A percentile compares a stretch with the other conserved stretches of the same genome.
Evolutionary conservation across 345 rosid genomes (phyloP).

Genomic region (Hirschfeldia incana): DNA sequence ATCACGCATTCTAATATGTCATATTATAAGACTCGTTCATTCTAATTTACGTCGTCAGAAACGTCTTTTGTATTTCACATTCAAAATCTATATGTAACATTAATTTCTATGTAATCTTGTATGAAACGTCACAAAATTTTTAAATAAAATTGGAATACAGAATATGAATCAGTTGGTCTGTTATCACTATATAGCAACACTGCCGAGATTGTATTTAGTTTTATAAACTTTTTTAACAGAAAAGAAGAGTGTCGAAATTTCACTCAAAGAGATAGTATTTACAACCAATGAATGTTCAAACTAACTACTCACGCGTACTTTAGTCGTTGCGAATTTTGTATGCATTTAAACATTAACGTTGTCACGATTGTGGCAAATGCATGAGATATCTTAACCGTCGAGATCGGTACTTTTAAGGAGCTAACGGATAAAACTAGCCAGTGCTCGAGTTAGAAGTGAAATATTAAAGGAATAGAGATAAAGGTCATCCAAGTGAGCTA

Average conservation of each 20-base stretch:
- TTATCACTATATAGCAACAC: background rate
- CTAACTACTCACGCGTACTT: background rate
- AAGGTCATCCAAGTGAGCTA: constrained; percentile 47
- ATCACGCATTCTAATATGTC: background rate
- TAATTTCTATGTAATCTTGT: background rate
- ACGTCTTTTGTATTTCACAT: background rate
- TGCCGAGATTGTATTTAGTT: background rate
- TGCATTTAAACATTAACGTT: background rate
- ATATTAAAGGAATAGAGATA: constrained; percentile 31
- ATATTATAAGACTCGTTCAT: background rate
- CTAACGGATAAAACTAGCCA: background rate
- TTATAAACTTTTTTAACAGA: background rate
- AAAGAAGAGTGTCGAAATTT: background rate
- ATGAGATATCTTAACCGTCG: constrained; percentile 23
- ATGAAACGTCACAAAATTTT: background rate
- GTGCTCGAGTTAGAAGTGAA: constrained; percentile 18
- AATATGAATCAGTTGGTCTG: background rate
- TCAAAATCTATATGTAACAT: background rate
- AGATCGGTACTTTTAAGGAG: constrained; percentile 28
- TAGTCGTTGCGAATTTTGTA: background rate
- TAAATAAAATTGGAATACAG: background rate
- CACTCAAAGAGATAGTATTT: background rate
- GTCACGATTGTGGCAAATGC: constrained; percentile 10
- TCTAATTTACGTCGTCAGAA: background rate
- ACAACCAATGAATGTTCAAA: background rate